Evolutionary conservation across 2,329 filamentous ascomycete species (phyloP), one percentile per base, ranked within the genome.

Genomic region (Beauveria bassiana): DNA sequence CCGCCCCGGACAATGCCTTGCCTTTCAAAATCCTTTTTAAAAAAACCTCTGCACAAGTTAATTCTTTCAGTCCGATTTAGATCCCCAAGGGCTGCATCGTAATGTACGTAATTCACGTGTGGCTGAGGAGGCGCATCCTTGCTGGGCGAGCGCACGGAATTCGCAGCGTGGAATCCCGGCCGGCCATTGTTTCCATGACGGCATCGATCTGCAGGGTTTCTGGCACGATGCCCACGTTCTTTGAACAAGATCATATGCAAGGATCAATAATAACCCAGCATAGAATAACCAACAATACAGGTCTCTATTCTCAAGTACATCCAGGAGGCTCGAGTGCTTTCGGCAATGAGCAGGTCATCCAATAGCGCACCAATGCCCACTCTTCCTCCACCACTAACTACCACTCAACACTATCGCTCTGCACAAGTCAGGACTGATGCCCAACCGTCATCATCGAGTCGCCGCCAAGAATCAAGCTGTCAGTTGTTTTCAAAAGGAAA

Each of bases 1-100:
- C 42, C 28, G 55, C 55, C 55, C 55, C 55, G 40, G 45, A 58
- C 55, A 42, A 57, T 57, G 45, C 55, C 55, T 50, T 58, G 43
- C 54, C 54, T 14, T 49, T 47, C 3, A 26, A n/a, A 12, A 22
- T 54, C 4, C 22, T 16, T 8, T n/a, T n/a, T n/a, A 1, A 26
- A 38, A 43, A 31, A 40, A 20, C 1, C 51, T 20, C 10, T 31
- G 38, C 7, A 43, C 43, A 6, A 3, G 16, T 5, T 47, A 4
- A 6, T 38, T 10, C 16, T 1, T 7, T 5, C 20, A 14, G 9
- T 22, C 22, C 46, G 12, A 22, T 26, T 49, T 24, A 28, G 7
- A 22, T 14, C 5, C 12, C 34, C 22, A 49, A 10, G 20, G 18
- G 12, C 22, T 20, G 38, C 31, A 38, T 18, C 18, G 18, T 34